phyloP scores from a whole-genome alignment of 495 filamentous ascomycete species.

The Xylaria acuta region DNA sequence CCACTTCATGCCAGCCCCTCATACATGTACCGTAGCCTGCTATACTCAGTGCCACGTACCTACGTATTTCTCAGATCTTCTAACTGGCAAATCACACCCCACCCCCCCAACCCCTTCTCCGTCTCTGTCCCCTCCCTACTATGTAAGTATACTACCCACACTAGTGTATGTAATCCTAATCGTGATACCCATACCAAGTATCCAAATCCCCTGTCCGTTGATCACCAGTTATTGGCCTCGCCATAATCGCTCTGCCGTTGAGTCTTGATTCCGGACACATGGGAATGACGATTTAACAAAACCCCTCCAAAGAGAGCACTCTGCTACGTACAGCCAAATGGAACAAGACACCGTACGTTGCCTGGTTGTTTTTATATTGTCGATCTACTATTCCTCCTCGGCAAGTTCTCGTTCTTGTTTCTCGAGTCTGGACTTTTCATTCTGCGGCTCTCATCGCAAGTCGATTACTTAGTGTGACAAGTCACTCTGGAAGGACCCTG shows the following conservation, averaged over 20 bases:
- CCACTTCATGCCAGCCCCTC: slow-evolving; percentile 36
- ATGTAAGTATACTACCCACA: neutral
- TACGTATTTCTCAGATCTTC: slow-evolving; percentile 27
- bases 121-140: too few relatives aligned
- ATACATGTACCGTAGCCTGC: slow-evolving; percentile 1
- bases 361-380: neutral
- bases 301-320: neutral
- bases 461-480: slow-evolving; percentile 3
- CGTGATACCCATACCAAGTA: slow-evolving; percentile 26
- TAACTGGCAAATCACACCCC: slow-evolving; percentile 38
- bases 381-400: neutral
- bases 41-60: neutral
- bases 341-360: neutral
- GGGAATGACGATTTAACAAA: neutral
- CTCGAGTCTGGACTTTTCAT: neutral
- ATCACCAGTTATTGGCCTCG: slow-evolving; percentile 41
- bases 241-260: slow-evolving; percentile 23
- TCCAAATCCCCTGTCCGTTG: slow-evolving; percentile 42
- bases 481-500: slow-evolving; percentile 3
- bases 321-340: neutral
- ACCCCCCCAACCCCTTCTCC: too few relatives aligned
- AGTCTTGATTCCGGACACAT: neutral
- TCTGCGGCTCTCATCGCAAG: neutral
- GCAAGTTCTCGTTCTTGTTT: neutral
- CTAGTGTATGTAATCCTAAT: slow-evolving; percentile 17